Base-by-base conservation (phyloP, 352 stramenopile genomes). In the Phytopythium cucurbitacearum region DNA sequence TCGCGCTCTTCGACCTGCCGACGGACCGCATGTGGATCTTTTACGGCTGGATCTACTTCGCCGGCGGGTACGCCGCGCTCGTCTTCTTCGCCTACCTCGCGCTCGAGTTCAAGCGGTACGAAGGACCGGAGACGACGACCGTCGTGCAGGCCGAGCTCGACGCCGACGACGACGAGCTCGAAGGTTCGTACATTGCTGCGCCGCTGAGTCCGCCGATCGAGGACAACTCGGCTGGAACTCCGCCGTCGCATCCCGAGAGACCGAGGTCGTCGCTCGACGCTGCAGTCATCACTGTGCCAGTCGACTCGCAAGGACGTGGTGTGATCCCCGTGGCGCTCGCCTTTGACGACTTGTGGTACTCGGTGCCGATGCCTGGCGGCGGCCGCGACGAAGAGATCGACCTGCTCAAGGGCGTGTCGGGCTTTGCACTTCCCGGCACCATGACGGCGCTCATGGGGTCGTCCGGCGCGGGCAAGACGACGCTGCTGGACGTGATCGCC, bases 401-500 rank as follows among this genome's bases (percentile, higher is more conserved):
- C 43, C 58, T 97, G 28, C 62, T 97, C 15, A 89, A 94, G 53
- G 80, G 76, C 34, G 69, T 97, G 3, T 83, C 57, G 47, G 91
- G 89, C 13, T 71, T 67, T 15, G 73, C 76, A 33, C 51, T 66
- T 8, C 83, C 83, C 1, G 79, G 83, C 4, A 80, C 64, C 0
- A 87, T 92, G 64, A 85, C 74, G 2, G 80, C 83, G 12, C 60
- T 93, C 15, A 90, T 92, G 76, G 83, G 83, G 0, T 83, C 76
- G 0, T 82, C 70, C 8, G 84, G 85, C 28, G 81, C 86, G 15
- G 91, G 93, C 5, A 98, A 98, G 64, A 97, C 93, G 3, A 98
- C 94, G 3, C 69, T 98, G 7, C 91, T 97, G 67, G 92, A 98
- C 67, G 91, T 98, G 1, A 94, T 98, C 43, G 89, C 94, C 1